Conservation (phyloP, 31 red algal genomes). For the Porphyra umbilicalis region DNA sequence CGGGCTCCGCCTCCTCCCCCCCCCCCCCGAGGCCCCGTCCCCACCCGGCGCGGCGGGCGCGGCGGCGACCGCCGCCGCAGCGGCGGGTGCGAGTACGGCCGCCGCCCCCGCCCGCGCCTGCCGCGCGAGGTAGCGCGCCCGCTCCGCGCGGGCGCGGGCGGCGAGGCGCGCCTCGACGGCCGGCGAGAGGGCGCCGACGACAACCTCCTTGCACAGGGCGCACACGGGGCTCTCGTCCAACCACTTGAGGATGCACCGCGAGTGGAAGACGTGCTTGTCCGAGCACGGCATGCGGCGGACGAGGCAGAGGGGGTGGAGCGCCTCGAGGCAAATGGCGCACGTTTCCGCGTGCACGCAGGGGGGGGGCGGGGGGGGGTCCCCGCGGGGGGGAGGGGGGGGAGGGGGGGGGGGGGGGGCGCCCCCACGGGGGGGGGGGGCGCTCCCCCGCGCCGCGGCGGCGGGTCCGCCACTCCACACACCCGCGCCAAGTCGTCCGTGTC, state of each 20-base stretch:
- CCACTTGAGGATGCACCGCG: slow-evolving; percentile 73
- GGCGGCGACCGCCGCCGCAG: neutral
- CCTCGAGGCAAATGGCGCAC: slow-evolving; percentile 58
- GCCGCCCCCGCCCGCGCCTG: neutral
- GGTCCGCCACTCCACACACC: neutral
- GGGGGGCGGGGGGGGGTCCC: neutral
- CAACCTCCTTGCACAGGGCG: slow-evolving; percentile 54
- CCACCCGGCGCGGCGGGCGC: neutral
- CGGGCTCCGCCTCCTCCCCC: neutral
- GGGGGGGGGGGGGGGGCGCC: neutral
- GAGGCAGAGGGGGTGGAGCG: slow-evolving; percentile 48
- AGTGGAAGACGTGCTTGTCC: slow-evolving; percentile 71
- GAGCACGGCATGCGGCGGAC: slow-evolving; percentile 62
- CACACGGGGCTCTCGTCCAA: slow-evolving; percentile 49
- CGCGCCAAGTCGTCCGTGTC: neutral
- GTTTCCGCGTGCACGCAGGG: slow-evolving; percentile 23
- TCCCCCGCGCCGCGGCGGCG: neutral
- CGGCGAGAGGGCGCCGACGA: slow-evolving; percentile 2
- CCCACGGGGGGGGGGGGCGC: neutral
- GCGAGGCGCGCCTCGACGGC: neutral
- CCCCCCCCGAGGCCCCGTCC: neutral
- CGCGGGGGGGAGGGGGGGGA: neutral
- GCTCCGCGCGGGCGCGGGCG: neutral
- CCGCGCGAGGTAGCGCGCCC: neutral
- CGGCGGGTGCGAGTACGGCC: neutral